Base-by-base conservation (phyloP, 2,329 filamentous ascomycete species). In the Fusarium sp. region DNA sequence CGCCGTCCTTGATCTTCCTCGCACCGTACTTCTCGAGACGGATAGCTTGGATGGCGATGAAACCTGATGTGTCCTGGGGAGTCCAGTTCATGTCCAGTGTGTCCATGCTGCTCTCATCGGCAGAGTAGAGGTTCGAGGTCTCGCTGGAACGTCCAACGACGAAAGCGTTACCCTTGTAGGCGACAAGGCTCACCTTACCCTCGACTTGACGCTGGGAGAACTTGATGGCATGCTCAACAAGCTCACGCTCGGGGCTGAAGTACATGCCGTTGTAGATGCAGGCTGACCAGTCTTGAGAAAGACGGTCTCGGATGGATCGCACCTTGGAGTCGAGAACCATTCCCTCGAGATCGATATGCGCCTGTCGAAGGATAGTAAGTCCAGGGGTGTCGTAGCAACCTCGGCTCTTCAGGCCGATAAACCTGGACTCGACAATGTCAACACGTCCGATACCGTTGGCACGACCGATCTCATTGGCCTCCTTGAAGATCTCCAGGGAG, bases 41-140 rank as follows among this genome's bases (percentile, higher is more conserved):
- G 43, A 69, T 69, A 26, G 31, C 40, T 15, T 65, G 46, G 15
- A 68, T 68, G 81, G 44, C 86, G 76, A 95, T 89, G 76, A 91
- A 90, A 26, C 85, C 85, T 14, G 76, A 86, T 71, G 89, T 88
- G 77, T 94, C 91, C 90, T 92, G 92, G 71, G 83, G 86, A 66
- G 85, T 86, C 83, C 91, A 90, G 74, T 84, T 84, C 80, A 86
- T 87, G 73, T 66, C 87, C 77, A 90, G 83, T 75, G 82, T 83
- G 70, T 77, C 85, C 53, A 88, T 88, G 57, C 78, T 82, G 2
- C 81, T 80, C 62, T 87, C 80, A 45, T 83, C 77, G 74, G 83
- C 81, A 15, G 77, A 81, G 80, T 88, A 88, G 8, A 88, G 81
- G 76, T 87, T 87, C 73, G 77, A 79, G 40, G 80, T 77, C 60